phyloP scores from a whole-genome alignment of 345 rosid genomes.

The Salix exigua region DNA sequence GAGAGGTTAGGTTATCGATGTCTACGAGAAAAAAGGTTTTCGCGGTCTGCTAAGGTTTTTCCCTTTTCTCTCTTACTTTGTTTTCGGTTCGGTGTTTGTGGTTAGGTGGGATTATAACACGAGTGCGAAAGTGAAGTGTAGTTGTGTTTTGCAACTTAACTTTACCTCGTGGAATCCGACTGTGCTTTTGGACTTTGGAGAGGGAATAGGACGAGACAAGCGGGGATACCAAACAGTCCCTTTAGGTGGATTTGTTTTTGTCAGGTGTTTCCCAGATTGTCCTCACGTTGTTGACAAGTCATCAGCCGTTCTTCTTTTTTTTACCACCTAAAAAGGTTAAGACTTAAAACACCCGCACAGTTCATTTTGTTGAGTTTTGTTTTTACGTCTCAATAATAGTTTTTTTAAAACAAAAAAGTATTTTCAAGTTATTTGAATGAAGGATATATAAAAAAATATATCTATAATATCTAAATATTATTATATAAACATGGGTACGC shows the following conservation, averaged over 20 bases:
- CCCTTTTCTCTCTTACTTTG: neutral
- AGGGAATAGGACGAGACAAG: constrained; percentile 20
- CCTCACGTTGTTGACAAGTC: neutral
- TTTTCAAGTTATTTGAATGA: no score
- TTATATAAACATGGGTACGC: no score
- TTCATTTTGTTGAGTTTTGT: no score
- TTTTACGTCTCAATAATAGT: no score
- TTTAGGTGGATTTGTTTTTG: neutral
- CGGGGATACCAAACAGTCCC: constrained; percentile 36
- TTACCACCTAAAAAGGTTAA: no score
- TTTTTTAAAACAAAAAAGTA: no score
- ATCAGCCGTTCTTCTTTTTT: no score
- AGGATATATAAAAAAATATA: no score
- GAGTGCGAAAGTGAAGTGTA: neutral
- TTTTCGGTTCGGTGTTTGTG: neutral
- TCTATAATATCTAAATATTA: no score
- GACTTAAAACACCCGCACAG: no score
- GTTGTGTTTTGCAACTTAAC: neutral
- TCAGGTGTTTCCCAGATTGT: neutral
- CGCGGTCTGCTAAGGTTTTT: neutral
- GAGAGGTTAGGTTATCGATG: neutral
- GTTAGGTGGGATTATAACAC: neutral
- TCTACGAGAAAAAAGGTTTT: neutral
- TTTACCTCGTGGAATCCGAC: constrained; percentile 46
- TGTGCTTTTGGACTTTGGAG: neutral